phyloP scores from a whole-genome alignment of 2,329 filamentous ascomycete genomes.

The Gaeumannomyces tritici region DNA sequence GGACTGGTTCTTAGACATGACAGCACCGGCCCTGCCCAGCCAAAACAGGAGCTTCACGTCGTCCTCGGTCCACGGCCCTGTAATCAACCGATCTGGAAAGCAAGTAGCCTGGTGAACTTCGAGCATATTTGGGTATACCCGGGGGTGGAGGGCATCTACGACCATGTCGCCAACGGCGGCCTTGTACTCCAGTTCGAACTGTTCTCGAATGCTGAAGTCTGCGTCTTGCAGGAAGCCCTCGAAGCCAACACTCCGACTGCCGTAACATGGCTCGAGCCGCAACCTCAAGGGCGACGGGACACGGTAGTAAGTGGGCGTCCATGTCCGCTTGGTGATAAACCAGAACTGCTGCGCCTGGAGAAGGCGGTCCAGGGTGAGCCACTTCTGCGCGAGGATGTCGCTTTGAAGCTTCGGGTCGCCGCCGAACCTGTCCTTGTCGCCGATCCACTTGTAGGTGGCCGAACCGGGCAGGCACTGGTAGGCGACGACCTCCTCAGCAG shows the following conservation, averaged over 20 bases:
- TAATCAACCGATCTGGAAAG: slow-evolving; percentile 17
- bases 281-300: background rate
- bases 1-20: slow-evolving; percentile 10
- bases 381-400: slow-evolving; percentile 7
- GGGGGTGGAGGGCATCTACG: background rate
- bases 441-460: background rate
- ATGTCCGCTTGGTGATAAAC: background rate
- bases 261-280: background rate
- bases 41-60: slow-evolving; percentile 17
- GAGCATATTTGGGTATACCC: slow-evolving; percentile 6
- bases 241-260: background rate
- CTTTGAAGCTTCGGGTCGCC: slow-evolving; percentile 31
- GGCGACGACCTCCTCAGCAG: slow-evolving; percentile 3
- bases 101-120: slow-evolving; percentile 14
- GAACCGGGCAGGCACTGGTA: slow-evolving; percentile 3
- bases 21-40: slow-evolving; percentile 16
- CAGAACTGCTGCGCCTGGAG: slow-evolving; percentile 11
- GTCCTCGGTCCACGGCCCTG: slow-evolving; percentile 13
- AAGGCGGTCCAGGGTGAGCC: slow-evolving; percentile 8
- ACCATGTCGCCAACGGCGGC: background rate
- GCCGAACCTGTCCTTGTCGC: slow-evolving; percentile 12
- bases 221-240: background rate
- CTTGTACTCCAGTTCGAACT: background rate
- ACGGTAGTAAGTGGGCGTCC: background rate
- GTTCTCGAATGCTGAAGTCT: slow-evolving; percentile 1